A percentile compares a stretch with the other conserved stretches of the same genome.
These are phyloP conservation scores for Rhynchosporium agropyri DNA, from an alignment of 2,329 filamentous ascomycete genomes.

Conservation along the genomic window DNA sequence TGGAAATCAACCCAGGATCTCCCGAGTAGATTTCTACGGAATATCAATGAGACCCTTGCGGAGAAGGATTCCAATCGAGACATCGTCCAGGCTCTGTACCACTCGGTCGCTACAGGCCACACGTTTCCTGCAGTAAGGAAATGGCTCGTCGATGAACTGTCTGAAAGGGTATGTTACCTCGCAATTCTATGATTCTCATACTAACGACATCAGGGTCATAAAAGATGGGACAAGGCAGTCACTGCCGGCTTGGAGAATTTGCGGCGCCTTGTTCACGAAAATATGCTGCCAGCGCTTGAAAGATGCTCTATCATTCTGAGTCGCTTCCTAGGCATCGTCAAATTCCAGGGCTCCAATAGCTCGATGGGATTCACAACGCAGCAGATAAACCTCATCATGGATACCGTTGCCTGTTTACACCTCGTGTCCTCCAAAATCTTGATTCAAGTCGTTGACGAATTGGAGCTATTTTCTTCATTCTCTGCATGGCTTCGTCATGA, in stretches of 20 bases:
- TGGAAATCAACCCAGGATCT: slow-evolving; percentile 83
- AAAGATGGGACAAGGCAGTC: slow-evolving; percentile 91
- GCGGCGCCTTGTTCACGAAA: slow-evolving; percentile 78
- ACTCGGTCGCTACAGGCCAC: slow-evolving; percentile 82
- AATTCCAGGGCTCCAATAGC: slow-evolving; percentile 70
- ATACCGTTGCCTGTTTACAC: slow-evolving; percentile 74
- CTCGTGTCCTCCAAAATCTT: slow-evolving; percentile 75
- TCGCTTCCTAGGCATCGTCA: slow-evolving; percentile 79
- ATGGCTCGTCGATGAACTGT: slow-evolving; percentile 84
- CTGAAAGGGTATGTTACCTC: slow-evolving; percentile 62
- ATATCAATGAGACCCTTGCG: slow-evolving; percentile 74
- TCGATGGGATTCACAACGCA: slow-evolving; percentile 67
- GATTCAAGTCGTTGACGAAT: slow-evolving; percentile 71
- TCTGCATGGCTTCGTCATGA: slow-evolving; percentile 82
- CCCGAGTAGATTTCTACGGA: slow-evolving; percentile 74
- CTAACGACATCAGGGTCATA: slow-evolving; percentile 67
- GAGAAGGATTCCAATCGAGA: slow-evolving; percentile 61
- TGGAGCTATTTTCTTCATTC: slow-evolving; percentile 76
- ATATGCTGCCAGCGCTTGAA: slow-evolving; percentile 85
- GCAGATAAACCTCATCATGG: slow-evolving; percentile 66
- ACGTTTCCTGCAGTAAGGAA: slow-evolving; percentile 76
- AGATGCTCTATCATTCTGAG: slow-evolving; percentile 80
- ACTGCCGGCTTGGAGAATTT: slow-evolving; percentile 76
- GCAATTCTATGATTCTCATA: slow-evolving; percentile 8
- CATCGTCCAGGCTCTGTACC: slow-evolving; percentile 78